Base-by-base conservation (phyloP, 345 rosid genomes). In the Eucalyptus albens region DNA sequence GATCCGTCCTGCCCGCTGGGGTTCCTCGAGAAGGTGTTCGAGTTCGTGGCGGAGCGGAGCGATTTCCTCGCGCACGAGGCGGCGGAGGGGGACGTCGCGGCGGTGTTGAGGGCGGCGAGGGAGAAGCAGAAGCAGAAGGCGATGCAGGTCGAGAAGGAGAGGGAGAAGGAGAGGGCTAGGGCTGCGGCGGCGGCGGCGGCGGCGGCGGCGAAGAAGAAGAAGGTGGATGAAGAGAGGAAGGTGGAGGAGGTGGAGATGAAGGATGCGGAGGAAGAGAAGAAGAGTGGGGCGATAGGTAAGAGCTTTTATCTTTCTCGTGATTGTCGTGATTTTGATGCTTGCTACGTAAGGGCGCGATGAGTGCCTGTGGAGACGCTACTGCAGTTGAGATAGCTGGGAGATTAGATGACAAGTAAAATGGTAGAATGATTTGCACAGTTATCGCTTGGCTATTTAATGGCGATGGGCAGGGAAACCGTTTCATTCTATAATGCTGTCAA, bases 1-100 rank as follows among this genome's bases (percentile, higher is more conserved):
- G 97, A 97, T 95, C 92, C 96, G 21, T 89, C 93, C 51, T 91
- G 94, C 90, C 99, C 99, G 80, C 88, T 95, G 86, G 95, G 92
- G 91, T 94, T 98, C 81, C 89, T 97, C 90, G 93, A 94, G 95
- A 92, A 91, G 77, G 95, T 94, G 55, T 92, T 98, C 42, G 97
- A 96, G 53, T 98, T 98, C 90, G 55, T 98, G 8, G 98, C 89
- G 22, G 89, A 92, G 80, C 96, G 96, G 93, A 96, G 93, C 90
- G 96, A 96, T 91, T 98, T 94, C 86, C 93, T 98, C 5, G 90
- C 86, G 62, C 93, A 92, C 87, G 95, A 91, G 55, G 62, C 94
- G n/a, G 94, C 94, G 31, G 99, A 95, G 94, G 91, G 90, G 93
- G 96, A 97, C 94, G 93, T 98, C 92, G 89, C 88, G 31, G 94